phyloP scores from a whole-genome alignment of 768 basidiomycete species.

The Auricularia heimuer region DNA sequence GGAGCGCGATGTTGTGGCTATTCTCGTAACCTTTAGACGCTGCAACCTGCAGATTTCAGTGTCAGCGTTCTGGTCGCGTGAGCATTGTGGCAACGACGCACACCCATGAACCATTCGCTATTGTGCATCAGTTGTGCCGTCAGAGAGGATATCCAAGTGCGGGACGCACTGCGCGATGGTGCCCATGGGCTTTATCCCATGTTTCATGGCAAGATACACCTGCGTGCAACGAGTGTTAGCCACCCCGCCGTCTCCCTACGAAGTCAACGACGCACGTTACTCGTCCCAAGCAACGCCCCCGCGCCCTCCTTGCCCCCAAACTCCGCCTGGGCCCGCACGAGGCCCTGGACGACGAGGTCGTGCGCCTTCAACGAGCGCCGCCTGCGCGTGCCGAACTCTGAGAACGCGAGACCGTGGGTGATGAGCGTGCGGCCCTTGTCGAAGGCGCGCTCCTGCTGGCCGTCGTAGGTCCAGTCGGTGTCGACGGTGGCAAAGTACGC shows the following conservation, averaged over 20 bases:
- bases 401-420: constrained; percentile 55
- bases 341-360: constrained; percentile 60
- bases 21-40: constrained; percentile 75
- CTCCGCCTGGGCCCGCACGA: constrained; percentile 56
- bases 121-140: background rate
- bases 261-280: constrained; percentile 53
- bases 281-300: constrained; percentile 71
- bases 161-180: constrained; percentile 75
- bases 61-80: background rate
- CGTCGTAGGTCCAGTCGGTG: constrained; percentile 79
- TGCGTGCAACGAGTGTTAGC: constrained; percentile 19
- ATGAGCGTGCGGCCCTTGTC: constrained; percentile 59
- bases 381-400: constrained; percentile 82
- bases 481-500: constrained; percentile 69
- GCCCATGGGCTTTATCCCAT: constrained; percentile 56
- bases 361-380: constrained; percentile 67
- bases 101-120: constrained; percentile 91
- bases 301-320: constrained; percentile 19
- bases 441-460: constrained; percentile 70
- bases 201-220: constrained; percentile 78
- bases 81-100: constrained; percentile 23
- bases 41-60: constrained; percentile 45
- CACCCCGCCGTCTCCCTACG: background rate
- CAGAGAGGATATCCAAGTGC: background rate
- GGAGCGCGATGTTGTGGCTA: constrained; percentile 63